These are phyloP conservation scores for Fusarium longipes DNA, from an alignment of 2,329 filamentous ascomycete species.

Conservation along the genomic window DNA sequence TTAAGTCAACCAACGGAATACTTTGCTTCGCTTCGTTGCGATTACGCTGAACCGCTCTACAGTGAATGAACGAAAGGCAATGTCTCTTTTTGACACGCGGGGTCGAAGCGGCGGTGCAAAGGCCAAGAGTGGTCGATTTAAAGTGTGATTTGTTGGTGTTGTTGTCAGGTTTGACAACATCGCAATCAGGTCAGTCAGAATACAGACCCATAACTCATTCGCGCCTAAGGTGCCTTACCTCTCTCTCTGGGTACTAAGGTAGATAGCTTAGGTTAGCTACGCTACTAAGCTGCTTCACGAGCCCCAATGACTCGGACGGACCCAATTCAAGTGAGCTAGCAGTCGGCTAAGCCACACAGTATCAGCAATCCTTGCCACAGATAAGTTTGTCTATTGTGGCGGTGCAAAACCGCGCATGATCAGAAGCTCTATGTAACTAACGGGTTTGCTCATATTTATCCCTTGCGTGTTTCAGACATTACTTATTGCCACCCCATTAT, in stretches of 20 bases:
- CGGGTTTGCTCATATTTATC: conserved; percentile 21
- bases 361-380: conserved; percentile 14
- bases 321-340: conserved; percentile 15
- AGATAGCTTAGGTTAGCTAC: conserved; percentile 18
- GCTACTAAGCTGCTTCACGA: neutral
- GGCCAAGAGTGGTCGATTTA: conserved; percentile 12
- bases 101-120: conserved; percentile 28
- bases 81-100: conserved; percentile 32
- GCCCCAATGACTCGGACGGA: conserved; percentile 2
- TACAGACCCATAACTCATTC: conserved; percentile 39
- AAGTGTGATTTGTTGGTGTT: conserved; percentile 35
- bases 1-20: neutral
- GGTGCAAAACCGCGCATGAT: conserved; percentile 23
- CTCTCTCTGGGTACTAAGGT: too few relatives aligned
- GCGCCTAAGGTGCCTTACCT: conserved; percentile 31
- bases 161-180: conserved; percentile 40
- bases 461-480: conserved; percentile 30
- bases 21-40: neutral
- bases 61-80: conserved; percentile 7
- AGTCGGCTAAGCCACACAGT: conserved; percentile 25
- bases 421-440: neutral
- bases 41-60: neutral
- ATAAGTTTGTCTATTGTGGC: conserved; percentile 29
- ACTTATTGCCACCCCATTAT: conserved; percentile 26
- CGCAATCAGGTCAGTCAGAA: conserved; percentile 38